Evolutionary conservation across 768 basidiomycete species (phyloP).

Genomic region (Fomitopsis pulvina): DNA sequence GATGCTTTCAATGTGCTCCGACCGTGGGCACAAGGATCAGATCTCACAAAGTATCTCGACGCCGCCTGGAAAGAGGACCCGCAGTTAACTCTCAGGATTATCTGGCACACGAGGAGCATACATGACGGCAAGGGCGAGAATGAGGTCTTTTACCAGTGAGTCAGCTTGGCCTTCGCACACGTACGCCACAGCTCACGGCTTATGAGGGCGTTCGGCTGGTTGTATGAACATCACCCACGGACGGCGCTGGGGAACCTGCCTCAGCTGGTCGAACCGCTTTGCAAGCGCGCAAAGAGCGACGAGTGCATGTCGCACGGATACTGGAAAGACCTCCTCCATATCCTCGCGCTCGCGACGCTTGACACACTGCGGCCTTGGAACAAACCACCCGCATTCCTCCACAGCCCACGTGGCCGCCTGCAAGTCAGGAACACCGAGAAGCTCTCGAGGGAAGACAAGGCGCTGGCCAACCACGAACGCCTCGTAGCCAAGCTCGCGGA

Average conservation of each 20-base stretch:
- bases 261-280: constrained; percentile 46
- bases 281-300: constrained; percentile 25
- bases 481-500: constrained; percentile 38
- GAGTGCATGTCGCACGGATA: constrained; percentile 47
- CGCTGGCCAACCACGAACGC: constrained; percentile 26
- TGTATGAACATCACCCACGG: constrained; percentile 60
- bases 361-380: constrained; percentile 34
- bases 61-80: constrained; percentile 57
- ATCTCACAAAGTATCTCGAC: constrained; percentile 31
- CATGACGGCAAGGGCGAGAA: constrained; percentile 62
- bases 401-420: constrained; percentile 6
- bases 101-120: constrained; percentile 65
- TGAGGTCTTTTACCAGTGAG: constrained; percentile 52
- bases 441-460: constrained; percentile 13
- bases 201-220: constrained; percentile 54
- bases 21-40: constrained; percentile 11
- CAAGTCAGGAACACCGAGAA: neutral
- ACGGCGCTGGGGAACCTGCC: constrained; percentile 61
- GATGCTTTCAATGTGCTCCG: constrained; percentile 50
- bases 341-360: constrained; percentile 51
- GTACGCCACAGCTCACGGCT: neutral
- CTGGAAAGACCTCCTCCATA: constrained; percentile 72
- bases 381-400: constrained; percentile 19
- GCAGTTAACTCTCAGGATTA: constrained; percentile 50
- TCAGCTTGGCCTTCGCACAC: constrained; percentile 1